Percentiles rank a stretch among this genome's conserved stretches.
These are phyloP conservation scores for Priceomyces medius DNA, from an alignment of 805 yeast genomes.

Conservation along the genomic window DNA sequence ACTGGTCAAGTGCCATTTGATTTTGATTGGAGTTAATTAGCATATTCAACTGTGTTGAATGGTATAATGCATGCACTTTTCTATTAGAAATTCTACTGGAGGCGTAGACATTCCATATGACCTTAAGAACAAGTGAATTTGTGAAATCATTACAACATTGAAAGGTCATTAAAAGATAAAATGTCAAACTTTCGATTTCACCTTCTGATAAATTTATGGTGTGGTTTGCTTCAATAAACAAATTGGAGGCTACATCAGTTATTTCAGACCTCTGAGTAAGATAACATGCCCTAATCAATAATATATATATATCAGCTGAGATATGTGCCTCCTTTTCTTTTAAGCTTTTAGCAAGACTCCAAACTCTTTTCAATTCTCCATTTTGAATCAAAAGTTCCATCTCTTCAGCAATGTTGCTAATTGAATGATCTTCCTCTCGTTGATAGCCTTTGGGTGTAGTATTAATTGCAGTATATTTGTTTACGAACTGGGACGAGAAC, in stretches of 20 bases:
- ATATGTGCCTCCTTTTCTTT: not conserved
- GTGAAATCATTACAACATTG: conserved; percentile 19
- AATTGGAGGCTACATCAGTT: conserved; percentile 2
- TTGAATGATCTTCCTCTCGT: too few relatives aligned
- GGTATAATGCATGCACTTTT: conserved; percentile 17
- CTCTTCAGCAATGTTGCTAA: not conserved
- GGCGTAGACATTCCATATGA: conserved; percentile 21
- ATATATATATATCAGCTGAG: conserved; percentile 3
- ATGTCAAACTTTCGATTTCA: conserved; percentile 4
- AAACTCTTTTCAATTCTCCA: conserved; percentile 2
- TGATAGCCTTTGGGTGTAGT: too few relatives aligned
- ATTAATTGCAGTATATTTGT: too few relatives aligned
- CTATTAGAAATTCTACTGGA: conserved; percentile 4
- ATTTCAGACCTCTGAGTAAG: conserved; percentile 1
- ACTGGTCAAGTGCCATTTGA: conserved; percentile 20
- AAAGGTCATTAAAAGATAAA: conserved; percentile 6
- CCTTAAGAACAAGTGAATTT: conserved; percentile 18
- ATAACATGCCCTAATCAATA: conserved; percentile 6
- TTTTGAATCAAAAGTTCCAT: not conserved
- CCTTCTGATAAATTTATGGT: not conserved
- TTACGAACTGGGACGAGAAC: too few relatives aligned
- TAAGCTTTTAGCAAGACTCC: conserved; percentile 3
- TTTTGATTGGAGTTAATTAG: conserved; percentile 24
- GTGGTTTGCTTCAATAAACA: conserved; percentile 6
- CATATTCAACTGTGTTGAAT: conserved; percentile 20